These are phyloP conservation scores for Colletotrichum eremochloae DNA, from an alignment of 2,329 filamentous ascomycete genomes.

Conservation along the genomic window DNA sequence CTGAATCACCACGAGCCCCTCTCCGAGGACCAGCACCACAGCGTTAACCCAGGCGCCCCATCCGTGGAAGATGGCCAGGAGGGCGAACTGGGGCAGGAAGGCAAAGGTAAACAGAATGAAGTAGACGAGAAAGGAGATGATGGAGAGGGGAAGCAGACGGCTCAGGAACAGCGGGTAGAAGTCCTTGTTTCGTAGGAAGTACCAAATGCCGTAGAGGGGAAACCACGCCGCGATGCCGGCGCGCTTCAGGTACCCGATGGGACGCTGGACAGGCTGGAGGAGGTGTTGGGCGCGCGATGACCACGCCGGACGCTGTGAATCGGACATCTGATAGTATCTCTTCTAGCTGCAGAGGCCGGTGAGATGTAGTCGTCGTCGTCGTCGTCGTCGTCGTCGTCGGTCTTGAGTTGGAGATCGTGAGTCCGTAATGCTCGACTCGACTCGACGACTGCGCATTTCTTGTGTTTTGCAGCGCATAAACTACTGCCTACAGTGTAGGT, in stretches of 20 bases:
- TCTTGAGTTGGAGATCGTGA: constrained; percentile 6
- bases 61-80: constrained; percentile 91
- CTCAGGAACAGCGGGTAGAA: constrained; percentile 86
- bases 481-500: neutral
- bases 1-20: constrained; percentile 78
- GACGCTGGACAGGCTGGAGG: constrained; percentile 50
- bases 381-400: neutral
- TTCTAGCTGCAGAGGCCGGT: too few relatives aligned
- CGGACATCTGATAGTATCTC: constrained; percentile 12
- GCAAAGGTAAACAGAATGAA: constrained; percentile 88
- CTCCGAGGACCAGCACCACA: constrained; percentile 87
- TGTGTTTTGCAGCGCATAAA: neutral
- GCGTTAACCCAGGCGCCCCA: constrained; percentile 91
- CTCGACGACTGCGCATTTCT: neutral
- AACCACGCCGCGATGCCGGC: constrained; percentile 65
- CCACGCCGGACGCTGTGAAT: constrained; percentile 30
- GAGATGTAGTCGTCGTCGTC: neutral
- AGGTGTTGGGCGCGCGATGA: constrained; percentile 35
- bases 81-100: constrained; percentile 89
- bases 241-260: constrained; percentile 58
- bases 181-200: constrained; percentile 81
- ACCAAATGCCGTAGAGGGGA: constrained; percentile 81
- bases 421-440: neutral
- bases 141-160: constrained; percentile 82
- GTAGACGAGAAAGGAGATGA: constrained; percentile 87